phyloP scores from a whole-genome alignment of 1,139 yeast species.

The Debaryomyces coudertii region DNA sequence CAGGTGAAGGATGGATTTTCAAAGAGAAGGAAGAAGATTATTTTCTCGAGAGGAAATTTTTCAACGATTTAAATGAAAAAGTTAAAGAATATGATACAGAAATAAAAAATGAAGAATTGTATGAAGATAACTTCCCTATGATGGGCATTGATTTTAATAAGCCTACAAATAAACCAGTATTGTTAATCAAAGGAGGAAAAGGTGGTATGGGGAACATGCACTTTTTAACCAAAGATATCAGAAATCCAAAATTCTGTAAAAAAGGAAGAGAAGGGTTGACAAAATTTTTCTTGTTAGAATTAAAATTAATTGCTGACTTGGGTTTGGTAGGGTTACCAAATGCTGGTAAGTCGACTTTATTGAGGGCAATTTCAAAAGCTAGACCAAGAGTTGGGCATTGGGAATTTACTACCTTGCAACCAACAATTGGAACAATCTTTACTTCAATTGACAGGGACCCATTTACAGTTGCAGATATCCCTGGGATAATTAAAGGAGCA shows the following conservation, averaged over 20 bases:
- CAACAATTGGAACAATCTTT: slow-evolving; percentile 86
- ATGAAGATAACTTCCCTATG: slow-evolving; percentile 71
- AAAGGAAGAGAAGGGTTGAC: slow-evolving; percentile 73
- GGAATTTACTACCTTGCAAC: slow-evolving; percentile 94
- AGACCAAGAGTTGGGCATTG: slow-evolving; percentile 93
- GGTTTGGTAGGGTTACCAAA: slow-evolving; percentile 95
- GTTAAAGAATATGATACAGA: slow-evolving; percentile 68
- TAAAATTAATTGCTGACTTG: slow-evolving; percentile 85
- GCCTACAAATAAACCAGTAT: slow-evolving; percentile 68
- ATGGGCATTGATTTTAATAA: slow-evolving; percentile 73
- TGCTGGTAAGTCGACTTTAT: slow-evolving; percentile 90
- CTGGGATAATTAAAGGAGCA: slow-evolving; percentile 92
- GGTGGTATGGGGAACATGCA: slow-evolving; percentile 98
- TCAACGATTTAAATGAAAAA: slow-evolving; percentile 60
- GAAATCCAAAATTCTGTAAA: slow-evolving; percentile 90
- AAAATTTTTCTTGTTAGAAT: slow-evolving; percentile 72
- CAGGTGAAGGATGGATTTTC: slow-evolving; percentile 89
- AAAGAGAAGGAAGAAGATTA: slow-evolving; percentile 73
- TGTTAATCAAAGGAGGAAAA: slow-evolving; percentile 78
- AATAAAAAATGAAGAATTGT: slow-evolving; percentile 60
- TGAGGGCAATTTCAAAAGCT: slow-evolving; percentile 88
- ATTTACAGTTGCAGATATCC: slow-evolving; percentile 95
- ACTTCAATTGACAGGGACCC: slow-evolving; percentile 68
- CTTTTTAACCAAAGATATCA: slow-evolving; percentile 76
- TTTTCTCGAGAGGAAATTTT: slow-evolving; percentile 66